A percentile compares a stretch with the other conserved stretches of the same genome.
Evolutionary conservation across 2,329 filamentous ascomycete species (phyloP).

Genomic region (Penicillium griseofulvum): DNA sequence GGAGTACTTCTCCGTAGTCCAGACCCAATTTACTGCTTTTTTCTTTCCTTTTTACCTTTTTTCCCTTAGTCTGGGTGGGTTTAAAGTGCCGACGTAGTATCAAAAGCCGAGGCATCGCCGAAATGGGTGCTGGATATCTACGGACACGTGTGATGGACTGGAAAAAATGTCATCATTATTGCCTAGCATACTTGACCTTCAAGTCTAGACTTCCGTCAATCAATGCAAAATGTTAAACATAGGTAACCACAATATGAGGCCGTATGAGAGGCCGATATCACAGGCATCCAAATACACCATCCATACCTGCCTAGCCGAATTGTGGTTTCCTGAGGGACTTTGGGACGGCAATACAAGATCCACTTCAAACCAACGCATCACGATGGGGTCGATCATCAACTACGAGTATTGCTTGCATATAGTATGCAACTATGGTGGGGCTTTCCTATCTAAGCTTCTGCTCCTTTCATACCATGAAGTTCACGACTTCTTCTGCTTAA

Average conservation of each 20-base stretch:
- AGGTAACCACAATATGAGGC: not conserved
- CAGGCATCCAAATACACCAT: not conserved
- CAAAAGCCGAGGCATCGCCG: not conserved
- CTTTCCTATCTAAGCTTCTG: not conserved
- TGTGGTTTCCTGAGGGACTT: not conserved
- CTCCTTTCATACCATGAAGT: not conserved
- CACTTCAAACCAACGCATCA: conserved; percentile 14
- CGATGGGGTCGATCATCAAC: conserved; percentile 9
- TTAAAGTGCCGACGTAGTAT: not conserved
- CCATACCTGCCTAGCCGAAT: not conserved
- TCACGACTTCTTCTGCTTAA: conserved; percentile 25
- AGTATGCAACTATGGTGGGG: not conserved
- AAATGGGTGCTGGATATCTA: not conserved
- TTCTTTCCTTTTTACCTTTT: not conserved
- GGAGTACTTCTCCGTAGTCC: not conserved
- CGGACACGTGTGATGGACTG: not conserved
- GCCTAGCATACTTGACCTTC: not conserved
- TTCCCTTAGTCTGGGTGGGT: not conserved
- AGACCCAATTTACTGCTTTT: not conserved
- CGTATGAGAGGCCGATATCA: not conserved
- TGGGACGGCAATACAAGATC: not conserved
- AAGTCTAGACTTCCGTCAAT: not conserved
- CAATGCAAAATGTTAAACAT: not conserved
- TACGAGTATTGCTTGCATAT: conserved; percentile 10
- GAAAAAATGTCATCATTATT: not conserved